Evolutionary conservation across 108 stramenopile species (phyloP).

Genomic region (Skeletonema tropicum): DNA sequence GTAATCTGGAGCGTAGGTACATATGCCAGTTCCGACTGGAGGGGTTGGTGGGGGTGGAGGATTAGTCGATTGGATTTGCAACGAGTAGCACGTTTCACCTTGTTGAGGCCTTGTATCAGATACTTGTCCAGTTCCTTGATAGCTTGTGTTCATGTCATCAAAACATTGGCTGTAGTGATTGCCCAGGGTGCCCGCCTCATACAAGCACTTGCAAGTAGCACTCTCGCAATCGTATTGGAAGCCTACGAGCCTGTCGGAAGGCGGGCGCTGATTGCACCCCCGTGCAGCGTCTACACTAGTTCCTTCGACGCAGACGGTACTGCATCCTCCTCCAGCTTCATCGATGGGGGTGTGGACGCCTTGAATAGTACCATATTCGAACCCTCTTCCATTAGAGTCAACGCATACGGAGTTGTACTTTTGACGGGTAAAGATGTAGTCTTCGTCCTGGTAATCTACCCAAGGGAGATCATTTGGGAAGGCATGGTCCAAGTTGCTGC

Average conservation of each 20-base stretch:
- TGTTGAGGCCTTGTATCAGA: not conserved
- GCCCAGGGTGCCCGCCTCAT: not conserved
- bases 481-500: not conserved
- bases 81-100: constrained; percentile 14
- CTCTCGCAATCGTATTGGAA: constrained; percentile 9
- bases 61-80: not conserved
- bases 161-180: constrained; percentile 5
- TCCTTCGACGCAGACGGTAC: not conserved
- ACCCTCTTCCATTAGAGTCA: not conserved
- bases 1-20: constrained; percentile 18
- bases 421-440: constrained; percentile 3
- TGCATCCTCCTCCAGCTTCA: not conserved
- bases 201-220: constrained; percentile 3
- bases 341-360: constrained; percentile 4
- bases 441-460: not conserved
- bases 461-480: constrained; percentile 10
- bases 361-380: not conserved
- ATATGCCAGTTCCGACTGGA: constrained; percentile 3
- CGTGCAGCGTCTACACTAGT: not conserved
- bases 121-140: not conserved
- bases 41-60: not conserved
- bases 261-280: not conserved
- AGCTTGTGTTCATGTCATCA: not conserved
- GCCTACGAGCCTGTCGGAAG: constrained; percentile 5
- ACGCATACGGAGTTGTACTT: constrained; percentile 11